phyloP scores from a whole-genome alignment of 495 filamentous ascomycete genomes.

The Hyphodiscus hymeniophilus region DNA sequence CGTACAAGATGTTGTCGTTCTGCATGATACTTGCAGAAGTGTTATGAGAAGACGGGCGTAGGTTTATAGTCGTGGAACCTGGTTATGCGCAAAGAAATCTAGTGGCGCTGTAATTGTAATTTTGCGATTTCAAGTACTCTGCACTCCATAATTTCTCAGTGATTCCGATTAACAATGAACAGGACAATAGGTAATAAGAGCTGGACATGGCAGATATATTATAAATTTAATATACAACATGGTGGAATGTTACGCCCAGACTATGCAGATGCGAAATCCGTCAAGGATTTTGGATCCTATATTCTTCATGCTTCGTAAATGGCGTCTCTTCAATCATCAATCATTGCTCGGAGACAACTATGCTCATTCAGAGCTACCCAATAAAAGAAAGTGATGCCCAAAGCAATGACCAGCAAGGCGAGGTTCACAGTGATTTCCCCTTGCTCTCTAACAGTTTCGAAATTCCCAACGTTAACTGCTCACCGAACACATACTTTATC shows the following conservation, averaged over 20 bases:
- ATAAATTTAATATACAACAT: neutral
- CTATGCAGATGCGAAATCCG: conserved; percentile 4
- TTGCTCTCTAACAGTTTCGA: neutral
- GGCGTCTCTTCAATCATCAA: conserved; percentile 5
- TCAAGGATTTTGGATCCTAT: neutral
- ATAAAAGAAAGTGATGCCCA: conserved; percentile 2
- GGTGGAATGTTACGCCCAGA: neutral
- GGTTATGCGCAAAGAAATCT: no score
- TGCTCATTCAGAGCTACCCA: neutral
- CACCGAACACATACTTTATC: neutral
- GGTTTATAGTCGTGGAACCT: no score
- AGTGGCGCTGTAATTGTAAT: no score
- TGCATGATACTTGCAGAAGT: no score
- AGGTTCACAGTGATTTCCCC: neutral
- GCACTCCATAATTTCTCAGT: no score
- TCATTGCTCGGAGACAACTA: conserved; percentile 4
- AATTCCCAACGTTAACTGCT: no score
- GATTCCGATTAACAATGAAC: no score
- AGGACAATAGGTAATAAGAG: no score
- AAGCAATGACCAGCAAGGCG: conserved; percentile 12
- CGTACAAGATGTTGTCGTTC: no score
- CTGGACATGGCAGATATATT: no score
- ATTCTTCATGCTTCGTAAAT: conserved; percentile 2
- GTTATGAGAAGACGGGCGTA: no score
- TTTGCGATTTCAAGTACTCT: no score